Conservation (phyloP, 306 rosid species). For the Glycine soja region DNA sequence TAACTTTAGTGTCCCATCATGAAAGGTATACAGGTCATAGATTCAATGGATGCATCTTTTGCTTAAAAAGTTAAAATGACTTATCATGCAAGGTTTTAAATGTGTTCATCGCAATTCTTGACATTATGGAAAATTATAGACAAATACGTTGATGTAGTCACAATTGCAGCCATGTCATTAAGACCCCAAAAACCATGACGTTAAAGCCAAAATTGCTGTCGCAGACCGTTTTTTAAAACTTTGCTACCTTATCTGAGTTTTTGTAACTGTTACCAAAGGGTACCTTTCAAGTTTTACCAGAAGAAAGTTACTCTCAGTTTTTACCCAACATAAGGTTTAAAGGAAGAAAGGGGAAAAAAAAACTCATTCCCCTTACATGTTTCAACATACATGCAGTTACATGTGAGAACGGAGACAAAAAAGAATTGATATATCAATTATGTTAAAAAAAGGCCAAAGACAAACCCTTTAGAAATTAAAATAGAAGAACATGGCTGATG, state of each 20-base stretch:
- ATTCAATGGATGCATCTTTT: conserved; percentile 1
- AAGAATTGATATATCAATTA: not conserved
- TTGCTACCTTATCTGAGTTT: not conserved
- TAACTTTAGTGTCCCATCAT: not conserved
- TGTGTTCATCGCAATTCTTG: not conserved
- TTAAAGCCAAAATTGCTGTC: not conserved
- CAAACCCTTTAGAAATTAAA: not conserved
- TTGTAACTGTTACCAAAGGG: not conserved
- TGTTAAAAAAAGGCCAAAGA: not conserved
- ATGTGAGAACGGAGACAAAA: not conserved
- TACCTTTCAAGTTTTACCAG: not conserved
- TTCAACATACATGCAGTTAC: not conserved
- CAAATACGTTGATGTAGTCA: not conserved
- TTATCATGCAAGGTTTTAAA: not conserved
- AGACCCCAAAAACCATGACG: not conserved
- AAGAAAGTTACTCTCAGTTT: not conserved
- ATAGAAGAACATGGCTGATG: not conserved
- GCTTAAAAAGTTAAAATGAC: not conserved
- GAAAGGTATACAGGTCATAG: not conserved
- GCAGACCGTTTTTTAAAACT: too few species aligned
- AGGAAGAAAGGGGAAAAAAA: not conserved
- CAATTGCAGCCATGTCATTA: not conserved
- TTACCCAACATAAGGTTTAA: not conserved
- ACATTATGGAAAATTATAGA: not conserved
- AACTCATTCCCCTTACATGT: not conserved